Conservation (phyloP, 2,329 filamentous ascomycete species). For the Colletotrichum kahawae region DNA sequence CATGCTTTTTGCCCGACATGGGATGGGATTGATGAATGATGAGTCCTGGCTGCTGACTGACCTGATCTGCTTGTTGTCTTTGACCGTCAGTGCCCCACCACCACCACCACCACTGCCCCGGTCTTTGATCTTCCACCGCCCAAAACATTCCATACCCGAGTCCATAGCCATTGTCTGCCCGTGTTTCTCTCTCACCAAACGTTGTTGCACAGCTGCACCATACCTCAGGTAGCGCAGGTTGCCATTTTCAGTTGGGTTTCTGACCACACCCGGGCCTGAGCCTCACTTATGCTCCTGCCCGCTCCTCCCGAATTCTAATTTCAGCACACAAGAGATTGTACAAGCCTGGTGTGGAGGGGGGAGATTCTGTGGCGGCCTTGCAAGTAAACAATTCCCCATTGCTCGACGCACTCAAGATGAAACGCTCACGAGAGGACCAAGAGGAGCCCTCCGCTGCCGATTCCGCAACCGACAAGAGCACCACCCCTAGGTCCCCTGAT, state of each 20-base stretch:
- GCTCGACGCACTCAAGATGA: constrained; percentile 48
- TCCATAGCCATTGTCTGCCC: not conserved
- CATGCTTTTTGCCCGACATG: not conserved
- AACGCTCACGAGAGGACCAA: constrained; percentile 67
- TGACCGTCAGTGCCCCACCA: constrained; percentile 19
- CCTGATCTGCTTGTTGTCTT: not conserved
- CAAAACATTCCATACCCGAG: not conserved
- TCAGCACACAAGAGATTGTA: not conserved
- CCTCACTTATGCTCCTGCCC: not conserved
- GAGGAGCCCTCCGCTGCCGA: constrained; percentile 44
- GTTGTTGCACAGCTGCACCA: not conserved
- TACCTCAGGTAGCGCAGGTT: not conserved
- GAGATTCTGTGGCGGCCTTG: constrained; percentile 3
- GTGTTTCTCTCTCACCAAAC: not conserved
- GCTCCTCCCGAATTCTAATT: not conserved
- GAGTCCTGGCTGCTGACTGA: not conserved
- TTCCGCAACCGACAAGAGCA: constrained; percentile 20
- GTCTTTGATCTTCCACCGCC: not conserved
- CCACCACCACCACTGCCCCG: not conserved
- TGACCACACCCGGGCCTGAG: not conserved
- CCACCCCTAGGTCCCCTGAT: constrained; percentile 7
- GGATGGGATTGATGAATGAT: not conserved
- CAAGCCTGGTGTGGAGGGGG: not conserved
- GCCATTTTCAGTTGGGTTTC: not conserved
- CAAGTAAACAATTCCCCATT: constrained; percentile 19